Conservation (phyloP, 306 rosid genomes). For the Castanea mollissima region DNA sequence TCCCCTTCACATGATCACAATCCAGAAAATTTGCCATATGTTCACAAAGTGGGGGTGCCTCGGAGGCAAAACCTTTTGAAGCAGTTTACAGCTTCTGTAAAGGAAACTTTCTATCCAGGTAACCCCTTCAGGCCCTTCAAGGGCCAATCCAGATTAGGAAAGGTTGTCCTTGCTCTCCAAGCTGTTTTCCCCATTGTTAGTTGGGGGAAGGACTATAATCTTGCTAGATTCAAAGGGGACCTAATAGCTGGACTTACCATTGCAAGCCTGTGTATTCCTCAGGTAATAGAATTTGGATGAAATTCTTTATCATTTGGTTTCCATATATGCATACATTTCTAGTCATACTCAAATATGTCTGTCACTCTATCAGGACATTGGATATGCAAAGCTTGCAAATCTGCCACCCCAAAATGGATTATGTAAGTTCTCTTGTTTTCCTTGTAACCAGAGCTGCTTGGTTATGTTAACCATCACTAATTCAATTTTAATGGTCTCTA, state of each 20-base stretch:
- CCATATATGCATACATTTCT: no score
- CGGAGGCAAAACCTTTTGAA: slow-evolving; percentile 69
- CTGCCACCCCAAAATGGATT: slow-evolving; percentile 85
- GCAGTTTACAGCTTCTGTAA: slow-evolving; percentile 57
- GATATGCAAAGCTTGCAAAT: slow-evolving; percentile 84
- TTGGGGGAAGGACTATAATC: slow-evolving; percentile 73
- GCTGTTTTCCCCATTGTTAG: slow-evolving; percentile 74
- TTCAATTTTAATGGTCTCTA: no score
- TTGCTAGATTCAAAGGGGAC: slow-evolving; percentile 73
- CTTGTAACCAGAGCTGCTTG: background rate
- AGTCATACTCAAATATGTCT: no score
- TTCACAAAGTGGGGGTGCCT: slow-evolving; percentile 79
- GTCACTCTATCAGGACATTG: slow-evolving; percentile 60
- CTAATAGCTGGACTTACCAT: slow-evolving; percentile 83
- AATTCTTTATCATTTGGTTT: slow-evolving; percentile 19
- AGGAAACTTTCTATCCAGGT: slow-evolving; percentile 80
- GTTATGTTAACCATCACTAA: no score
- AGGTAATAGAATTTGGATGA: slow-evolving; percentile 40
- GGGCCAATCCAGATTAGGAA: slow-evolving; percentile 62
- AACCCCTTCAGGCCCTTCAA: slow-evolving; percentile 85
- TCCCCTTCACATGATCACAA: no score
- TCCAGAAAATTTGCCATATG: slow-evolving; percentile 10
- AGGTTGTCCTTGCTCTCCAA: slow-evolving; percentile 66
- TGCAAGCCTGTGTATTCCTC: slow-evolving; percentile 98
- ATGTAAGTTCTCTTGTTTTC: slow-evolving; percentile 49